Evolutionary conservation across 176 grass and related monocot genomes (phyloP), one percentile per base, ranked within the genome.

Genomic region (Musa beccarii): DNA sequence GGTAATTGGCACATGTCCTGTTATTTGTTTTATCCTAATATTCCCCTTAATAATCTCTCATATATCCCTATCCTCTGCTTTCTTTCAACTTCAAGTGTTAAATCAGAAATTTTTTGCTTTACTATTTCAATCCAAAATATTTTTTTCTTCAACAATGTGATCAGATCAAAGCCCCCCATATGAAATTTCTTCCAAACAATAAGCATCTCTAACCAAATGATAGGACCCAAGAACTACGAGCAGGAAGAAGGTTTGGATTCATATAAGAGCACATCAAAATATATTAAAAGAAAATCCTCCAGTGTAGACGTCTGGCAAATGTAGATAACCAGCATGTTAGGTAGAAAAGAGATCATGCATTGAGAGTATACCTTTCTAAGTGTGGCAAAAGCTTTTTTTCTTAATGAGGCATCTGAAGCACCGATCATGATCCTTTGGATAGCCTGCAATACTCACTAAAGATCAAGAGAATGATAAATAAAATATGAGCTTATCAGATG

Each of bases 391-490:
- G 89, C 87, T 68, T 90, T 92, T 80, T 90, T 96, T 61, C 89
- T 66, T 73, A 85, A 71, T 71, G 81, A 78, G 69, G 81, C 74
- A 81, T 87, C 87, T 28, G 88, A 76, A 68, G 87, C 79, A 76
- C 79, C 63, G 71, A 96, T 96, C 83, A 92, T 96, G 52, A 96
- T 78, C 8, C 63, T 87, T 87, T 92, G 85, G 79, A 96, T 86
- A 74, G 83, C 83, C 93, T 96, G 76, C 77, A 72, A 71, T 69
- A 82, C 43, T 79, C 26, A 51, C 52, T 65, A 13, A 81, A 71
- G 50, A 52, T 78, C 79, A 43, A 82, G 68, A 59, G 79, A 55
- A 76, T 29, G 73, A 59, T 62, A 82, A 63, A 80, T 62, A 23
- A 57, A 12, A 59, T 64, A 72, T 62, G 29, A 72, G 26, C 9